Conservation (phyloP, 2,329 filamentous ascomycete species). For the Nemania sp. region DNA sequence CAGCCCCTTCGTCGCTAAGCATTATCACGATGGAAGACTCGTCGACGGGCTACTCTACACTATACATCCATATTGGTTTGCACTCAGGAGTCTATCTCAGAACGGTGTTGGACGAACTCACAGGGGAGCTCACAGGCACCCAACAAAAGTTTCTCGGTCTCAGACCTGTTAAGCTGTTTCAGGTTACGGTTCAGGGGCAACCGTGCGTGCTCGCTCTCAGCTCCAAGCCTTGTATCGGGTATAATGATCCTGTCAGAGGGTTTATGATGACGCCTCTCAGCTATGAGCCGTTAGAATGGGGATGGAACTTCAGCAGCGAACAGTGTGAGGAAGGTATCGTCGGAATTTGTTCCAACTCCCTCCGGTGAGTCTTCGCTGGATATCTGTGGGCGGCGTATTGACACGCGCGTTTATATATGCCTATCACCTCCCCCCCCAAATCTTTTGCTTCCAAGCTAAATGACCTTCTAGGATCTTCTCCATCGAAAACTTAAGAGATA, state of each 20-base stretch:
- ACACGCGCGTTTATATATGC: neutral
- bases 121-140: slow-evolving; percentile 92
- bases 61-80: slow-evolving; percentile 94
- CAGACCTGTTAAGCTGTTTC: neutral
- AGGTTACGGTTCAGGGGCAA: neutral
- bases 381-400: neutral
- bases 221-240: neutral
- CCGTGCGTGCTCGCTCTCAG: neutral
- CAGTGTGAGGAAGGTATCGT: neutral
- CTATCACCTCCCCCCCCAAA: neutral
- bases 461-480: neutral
- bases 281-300: neutral
- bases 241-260: neutral
- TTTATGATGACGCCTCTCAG: neutral
- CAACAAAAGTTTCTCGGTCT: slow-evolving; percentile 73
- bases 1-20: slow-evolving; percentile 82
- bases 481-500: neutral
- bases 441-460: neutral
- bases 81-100: slow-evolving; percentile 95
- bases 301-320: neutral
- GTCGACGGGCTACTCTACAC: slow-evolving; percentile 81
- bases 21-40: slow-evolving; percentile 98
- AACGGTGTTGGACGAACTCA: slow-evolving; percentile 92
- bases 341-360: neutral
- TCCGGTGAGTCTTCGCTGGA: neutral